Conservation (phyloP, 176 grass and related monocot genomes). For the Microstegium vimineum region DNA sequence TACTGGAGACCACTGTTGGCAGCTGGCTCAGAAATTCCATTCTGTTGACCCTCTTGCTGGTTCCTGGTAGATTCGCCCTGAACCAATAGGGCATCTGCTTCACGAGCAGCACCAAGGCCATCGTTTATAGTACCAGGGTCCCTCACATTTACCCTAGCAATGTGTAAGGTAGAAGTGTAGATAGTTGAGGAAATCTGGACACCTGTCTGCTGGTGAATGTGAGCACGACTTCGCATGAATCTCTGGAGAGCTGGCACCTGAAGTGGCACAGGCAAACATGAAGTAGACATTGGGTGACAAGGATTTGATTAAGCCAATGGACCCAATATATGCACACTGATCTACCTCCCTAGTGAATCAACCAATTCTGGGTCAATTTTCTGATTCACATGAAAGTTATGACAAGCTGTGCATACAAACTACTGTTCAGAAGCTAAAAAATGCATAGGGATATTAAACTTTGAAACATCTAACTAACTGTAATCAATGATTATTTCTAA, state of each 20-base stretch:
- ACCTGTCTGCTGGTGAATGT: slow-evolving; percentile 76
- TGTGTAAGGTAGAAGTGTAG: slow-evolving; percentile 92
- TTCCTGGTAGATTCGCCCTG: slow-evolving; percentile 32
- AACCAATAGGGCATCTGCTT: slow-evolving; percentile 27
- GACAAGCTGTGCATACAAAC: neutral
- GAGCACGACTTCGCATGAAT: slow-evolving; percentile 74
- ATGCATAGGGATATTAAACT: neutral
- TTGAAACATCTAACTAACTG: neutral
- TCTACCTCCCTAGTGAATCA: slow-evolving; percentile 1
- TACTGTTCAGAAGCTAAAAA: slow-evolving; percentile 7
- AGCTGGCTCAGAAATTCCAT: slow-evolving; percentile 22
- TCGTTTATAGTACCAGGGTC: slow-evolving; percentile 34
- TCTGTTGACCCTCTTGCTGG: slow-evolving; percentile 31
- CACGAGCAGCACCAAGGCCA: slow-evolving; percentile 31
- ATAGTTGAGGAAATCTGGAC: slow-evolving; percentile 92
- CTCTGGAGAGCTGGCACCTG: slow-evolving; percentile 98
- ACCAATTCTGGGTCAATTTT: neutral
- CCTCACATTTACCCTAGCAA: slow-evolving; percentile 81
- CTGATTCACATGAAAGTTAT: slow-evolving; percentile 5
- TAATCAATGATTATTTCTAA: neutral
- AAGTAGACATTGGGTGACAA: neutral
- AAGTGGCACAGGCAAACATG: slow-evolving; percentile 18
- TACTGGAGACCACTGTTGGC: slow-evolving; percentile 21
- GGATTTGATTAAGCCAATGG: neutral
- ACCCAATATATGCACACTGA: slow-evolving; percentile 7